Base-by-base conservation (phyloP, 2,329 filamentous ascomycete species). In the Aspergillus sp. region DNA sequence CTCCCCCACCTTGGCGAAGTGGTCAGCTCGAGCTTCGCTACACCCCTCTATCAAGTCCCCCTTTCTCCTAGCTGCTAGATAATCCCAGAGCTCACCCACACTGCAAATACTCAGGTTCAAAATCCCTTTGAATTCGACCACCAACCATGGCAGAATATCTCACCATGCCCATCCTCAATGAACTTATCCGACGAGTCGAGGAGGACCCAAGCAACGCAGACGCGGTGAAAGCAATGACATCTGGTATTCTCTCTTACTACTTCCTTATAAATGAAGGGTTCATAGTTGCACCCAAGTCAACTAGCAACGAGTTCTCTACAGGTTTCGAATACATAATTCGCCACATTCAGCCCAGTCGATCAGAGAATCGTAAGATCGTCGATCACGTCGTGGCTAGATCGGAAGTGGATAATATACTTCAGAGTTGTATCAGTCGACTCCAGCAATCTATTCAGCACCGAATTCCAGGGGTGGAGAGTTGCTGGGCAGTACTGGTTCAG, bases 211-310 rank as follows among this genome's bases (percentile, higher is more conserved):
- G 2, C 2, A 23, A 57, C 15, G 30, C 30, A 5, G 17, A 60
- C 32, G 17, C 53, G 5, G 50, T 57, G 5, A 63, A 63, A 23
- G 54, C 59, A 19, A 52, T 63, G 54, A 42, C 54, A 13, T 32
- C 25, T 3, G 50, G 42, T 15, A 41, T 59, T 19, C 59, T 59
- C 10, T 57, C 41, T 25, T 50, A 61, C 17, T 57, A 61, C 38
- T 63, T 63, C 23, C 42, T 44, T 6, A 15, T 47, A 1, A 17
- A 32, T 4, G 36, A 58, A 19, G 59, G 59, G 4, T 63, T 13
- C 1, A 17, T 39, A 11, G 44, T 61, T 6, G 55, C 32, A 5
- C 59, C 61, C 1, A 50, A 53, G 10, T 42, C 55, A 8, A 30
- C 32, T 3, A 17, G 53, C 52, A 49, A 48, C 23, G 3, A 39